Percentiles rank a stretch among this genome's conserved stretches.
phyloP scores from a whole-genome alignment of 108 stramenopile species.

The Nitzschia putrida region DNA sequence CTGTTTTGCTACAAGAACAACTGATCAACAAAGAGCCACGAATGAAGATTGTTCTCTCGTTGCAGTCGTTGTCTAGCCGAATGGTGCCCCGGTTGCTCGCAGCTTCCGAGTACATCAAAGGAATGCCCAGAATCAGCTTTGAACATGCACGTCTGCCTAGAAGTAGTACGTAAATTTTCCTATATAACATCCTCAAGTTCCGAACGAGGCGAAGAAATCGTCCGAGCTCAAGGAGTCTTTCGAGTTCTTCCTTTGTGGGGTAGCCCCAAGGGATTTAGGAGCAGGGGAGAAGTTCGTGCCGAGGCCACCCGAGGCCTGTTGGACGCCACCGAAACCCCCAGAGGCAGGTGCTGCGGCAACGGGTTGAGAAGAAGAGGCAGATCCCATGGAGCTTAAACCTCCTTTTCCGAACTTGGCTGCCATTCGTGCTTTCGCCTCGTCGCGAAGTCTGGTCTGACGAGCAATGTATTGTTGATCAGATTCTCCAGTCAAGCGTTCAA shows the following conservation, averaged over 20 bases:
- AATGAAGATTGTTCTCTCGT: background rate
- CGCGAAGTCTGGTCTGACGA: conserved; percentile 81
- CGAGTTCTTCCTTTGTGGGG: conserved; percentile 6
- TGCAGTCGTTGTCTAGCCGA: background rate
- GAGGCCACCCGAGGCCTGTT: conserved; percentile 16
- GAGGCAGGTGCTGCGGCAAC: conserved; percentile 31
- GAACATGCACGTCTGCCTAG: background rate
- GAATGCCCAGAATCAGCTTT: background rate
- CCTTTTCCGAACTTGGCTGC: conserved; percentile 85
- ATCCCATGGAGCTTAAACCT: conserved; percentile 38
- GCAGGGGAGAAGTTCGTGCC: conserved; percentile 6
- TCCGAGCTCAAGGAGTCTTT: conserved; percentile 33
- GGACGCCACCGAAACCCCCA: conserved; percentile 19
- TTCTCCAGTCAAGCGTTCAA: conserved; percentile 87
- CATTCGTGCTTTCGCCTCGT: conserved; percentile 86
- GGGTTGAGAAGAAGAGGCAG: conserved; percentile 27
- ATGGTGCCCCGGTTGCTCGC: background rate
- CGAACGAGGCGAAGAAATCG: conserved; percentile 88
- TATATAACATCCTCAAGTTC: conserved; percentile 36
- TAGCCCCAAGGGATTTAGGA: conserved; percentile 27
- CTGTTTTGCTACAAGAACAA: background rate
- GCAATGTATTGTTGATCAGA: conserved; percentile 88
- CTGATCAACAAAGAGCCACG: background rate
- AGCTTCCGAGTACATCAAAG: background rate
- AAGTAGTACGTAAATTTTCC: background rate